Evolutionary conservation across 345 rosid genomes (phyloP).

Genomic region (Cardamine resedifolia): DNA sequence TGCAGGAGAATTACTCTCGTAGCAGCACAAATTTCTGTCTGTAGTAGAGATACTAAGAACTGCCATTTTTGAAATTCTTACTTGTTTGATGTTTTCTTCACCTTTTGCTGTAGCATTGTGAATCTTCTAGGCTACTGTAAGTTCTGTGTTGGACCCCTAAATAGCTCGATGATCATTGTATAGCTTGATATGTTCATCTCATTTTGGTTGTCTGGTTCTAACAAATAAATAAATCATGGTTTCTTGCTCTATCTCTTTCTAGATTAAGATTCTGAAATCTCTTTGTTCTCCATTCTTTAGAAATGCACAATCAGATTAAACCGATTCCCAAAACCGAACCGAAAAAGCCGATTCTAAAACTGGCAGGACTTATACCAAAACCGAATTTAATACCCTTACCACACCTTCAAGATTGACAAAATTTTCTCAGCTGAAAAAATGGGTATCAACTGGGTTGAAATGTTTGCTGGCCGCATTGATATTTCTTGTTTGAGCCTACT

Average conservation of each 20-base stretch:
- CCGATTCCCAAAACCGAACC: neutral
- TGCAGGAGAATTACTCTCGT: neutral
- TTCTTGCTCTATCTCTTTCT: neutral
- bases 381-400: neutral
- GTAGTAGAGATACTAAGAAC: too few relatives aligned
- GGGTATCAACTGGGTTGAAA: neutral
- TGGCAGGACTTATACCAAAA: neutral
- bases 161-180: neutral
- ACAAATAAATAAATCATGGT: neutral
- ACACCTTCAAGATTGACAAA: slow-evolving; percentile 1
- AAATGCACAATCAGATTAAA: neutral
- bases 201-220: neutral
- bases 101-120: neutral
- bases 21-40: too few relatives aligned
- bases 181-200: neutral
- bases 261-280: neutral
- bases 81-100: neutral
- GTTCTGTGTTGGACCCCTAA: neutral
- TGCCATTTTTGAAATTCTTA: neutral
- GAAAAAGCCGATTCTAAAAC: neutral
- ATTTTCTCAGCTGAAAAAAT: slow-evolving; percentile 3
- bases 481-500: neutral
- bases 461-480: slow-evolving; percentile 18
- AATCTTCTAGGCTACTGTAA: neutral
- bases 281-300: neutral